A percentile compares a stretch with the other conserved stretches of the same genome.
Evolutionary conservation across 768 basidiomycete genomes (phyloP).

Genomic region (Hygrophoropsis aurantiaca): DNA sequence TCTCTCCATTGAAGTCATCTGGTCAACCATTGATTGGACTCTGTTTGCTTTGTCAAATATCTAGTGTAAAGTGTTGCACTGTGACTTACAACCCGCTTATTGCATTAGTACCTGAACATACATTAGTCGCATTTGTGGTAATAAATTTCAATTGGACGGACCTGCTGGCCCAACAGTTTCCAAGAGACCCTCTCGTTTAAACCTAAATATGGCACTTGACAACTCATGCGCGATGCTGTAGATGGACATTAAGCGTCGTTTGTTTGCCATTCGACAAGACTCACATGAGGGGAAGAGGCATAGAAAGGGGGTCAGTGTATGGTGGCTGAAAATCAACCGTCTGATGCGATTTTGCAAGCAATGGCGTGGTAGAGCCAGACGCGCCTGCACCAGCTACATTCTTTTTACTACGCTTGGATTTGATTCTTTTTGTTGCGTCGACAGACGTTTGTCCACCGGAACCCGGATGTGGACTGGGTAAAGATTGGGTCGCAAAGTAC

Average conservation of each 20-base stretch:
- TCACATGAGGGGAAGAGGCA: constrained; percentile 83
- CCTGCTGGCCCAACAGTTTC: constrained; percentile 91
- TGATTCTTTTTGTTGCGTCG: constrained; percentile 67
- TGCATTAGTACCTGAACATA: constrained; percentile 63
- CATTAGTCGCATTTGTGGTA: constrained; percentile 3
- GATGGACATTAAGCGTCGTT: background rate
- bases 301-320: constrained; percentile 54
- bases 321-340: constrained; percentile 63
- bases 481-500: constrained; percentile 42
- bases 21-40: constrained; percentile 80
- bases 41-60: constrained; percentile 32
- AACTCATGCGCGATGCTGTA: constrained; percentile 82
- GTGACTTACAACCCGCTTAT: constrained; percentile 62
- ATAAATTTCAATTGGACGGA: constrained; percentile 19
- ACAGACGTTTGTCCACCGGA: constrained; percentile 19
- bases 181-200: constrained; percentile 77
- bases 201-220: constrained; percentile 63
- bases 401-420: constrained; percentile 71
- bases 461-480: constrained; percentile 26
- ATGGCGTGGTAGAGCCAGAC: constrained; percentile 53
- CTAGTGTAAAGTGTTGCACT: background rate
- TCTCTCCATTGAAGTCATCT: constrained; percentile 87
- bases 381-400: constrained; percentile 23
- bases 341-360: constrained; percentile 55
- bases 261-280: constrained; percentile 14